A percentile compares a stretch with the other conserved stretches of the same genome.
These are phyloP conservation scores for Diplotaxis tenuifolia DNA, from an alignment of 345 rosid species.

Conservation along the genomic window DNA sequence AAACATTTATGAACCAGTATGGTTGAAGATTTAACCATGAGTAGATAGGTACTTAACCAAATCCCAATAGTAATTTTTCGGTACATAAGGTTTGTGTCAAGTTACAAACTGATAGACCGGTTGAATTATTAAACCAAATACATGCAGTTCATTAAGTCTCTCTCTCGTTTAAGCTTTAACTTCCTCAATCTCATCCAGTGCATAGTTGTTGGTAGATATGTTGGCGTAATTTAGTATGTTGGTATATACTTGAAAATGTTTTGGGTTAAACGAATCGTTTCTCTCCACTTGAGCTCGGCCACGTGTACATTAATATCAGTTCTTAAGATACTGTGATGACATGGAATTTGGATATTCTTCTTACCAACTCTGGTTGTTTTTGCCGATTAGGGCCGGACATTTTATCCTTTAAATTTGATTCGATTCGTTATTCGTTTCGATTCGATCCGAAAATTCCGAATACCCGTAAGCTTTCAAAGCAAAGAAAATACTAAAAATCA, in stretches of 20 bases:
- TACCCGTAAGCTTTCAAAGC: too few relatives aligned
- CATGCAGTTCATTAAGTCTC: not conserved
- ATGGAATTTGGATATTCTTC: too few relatives aligned
- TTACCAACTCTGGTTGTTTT: too few relatives aligned
- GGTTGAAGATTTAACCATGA: not conserved
- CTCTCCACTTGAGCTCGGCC: slow-evolving; percentile 64
- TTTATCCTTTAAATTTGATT: too few relatives aligned
- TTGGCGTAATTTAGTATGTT: slow-evolving; percentile 79
- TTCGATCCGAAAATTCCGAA: too few relatives aligned
- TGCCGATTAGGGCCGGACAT: too few relatives aligned
- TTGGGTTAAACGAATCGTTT: slow-evolving; percentile 40
- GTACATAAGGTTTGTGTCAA: slow-evolving; percentile 25
- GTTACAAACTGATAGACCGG: slow-evolving; percentile 22
- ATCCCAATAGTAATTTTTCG: slow-evolving; percentile 1
- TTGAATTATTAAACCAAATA: slow-evolving; percentile 16
- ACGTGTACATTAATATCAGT: slow-evolving; percentile 38
- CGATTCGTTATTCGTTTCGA: too few relatives aligned
- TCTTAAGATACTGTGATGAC: too few relatives aligned
- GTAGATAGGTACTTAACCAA: not conserved
- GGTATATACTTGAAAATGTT: too few relatives aligned
- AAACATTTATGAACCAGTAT: not conserved
- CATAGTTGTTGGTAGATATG: slow-evolving; percentile 94
- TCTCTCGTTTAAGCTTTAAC: slow-evolving; percentile 49
- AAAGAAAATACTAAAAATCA: too few relatives aligned
- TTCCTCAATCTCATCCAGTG: slow-evolving; percentile 82